Evolutionary conservation across 2,329 filamentous ascomycete genomes (phyloP).

Genomic region (Fusarium sp.): DNA sequence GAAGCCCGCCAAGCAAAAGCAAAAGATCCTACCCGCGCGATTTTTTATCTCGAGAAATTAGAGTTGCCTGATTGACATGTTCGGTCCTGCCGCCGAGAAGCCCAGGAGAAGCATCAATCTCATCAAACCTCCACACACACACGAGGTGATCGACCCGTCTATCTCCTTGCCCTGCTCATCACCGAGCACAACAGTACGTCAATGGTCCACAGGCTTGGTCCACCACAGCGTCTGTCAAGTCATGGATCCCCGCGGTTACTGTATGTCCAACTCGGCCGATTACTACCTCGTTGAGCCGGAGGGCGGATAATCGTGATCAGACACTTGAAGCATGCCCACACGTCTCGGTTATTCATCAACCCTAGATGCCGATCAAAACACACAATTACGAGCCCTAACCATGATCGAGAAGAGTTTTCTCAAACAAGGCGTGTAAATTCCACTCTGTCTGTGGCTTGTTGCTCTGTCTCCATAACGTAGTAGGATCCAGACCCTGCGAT

Average conservation of each 20-base stretch:
- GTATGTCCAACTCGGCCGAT: conserved; percentile 7
- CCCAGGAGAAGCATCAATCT: background rate
- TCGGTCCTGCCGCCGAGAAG: background rate
- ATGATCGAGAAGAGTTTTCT: background rate
- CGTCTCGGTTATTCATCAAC: conserved; percentile 7
- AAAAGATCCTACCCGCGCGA: conserved; percentile 17
- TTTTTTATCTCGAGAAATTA: conserved; percentile 13
- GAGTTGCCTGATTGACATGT: conserved; percentile 9
- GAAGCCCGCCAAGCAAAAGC: conserved; percentile 25
- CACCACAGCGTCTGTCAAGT: background rate
- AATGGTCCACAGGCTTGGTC: background rate
- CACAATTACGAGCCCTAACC: background rate
- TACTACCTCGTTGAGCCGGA: conserved; percentile 1
- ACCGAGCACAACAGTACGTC: background rate
- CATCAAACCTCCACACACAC: conserved; percentile 24
- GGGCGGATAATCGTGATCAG: background rate
- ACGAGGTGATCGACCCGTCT: conserved; percentile 22
- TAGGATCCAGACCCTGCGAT: background rate
- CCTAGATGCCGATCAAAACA: conserved; percentile 26
- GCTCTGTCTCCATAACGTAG: background rate
- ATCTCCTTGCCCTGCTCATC: background rate
- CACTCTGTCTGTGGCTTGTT: background rate
- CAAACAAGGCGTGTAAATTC: background rate
- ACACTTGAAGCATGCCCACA: background rate
- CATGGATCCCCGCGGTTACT: background rate